phyloP scores from a whole-genome alignment of 2,329 filamentous ascomycete species.

The Pyricularia pennisetigena region DNA sequence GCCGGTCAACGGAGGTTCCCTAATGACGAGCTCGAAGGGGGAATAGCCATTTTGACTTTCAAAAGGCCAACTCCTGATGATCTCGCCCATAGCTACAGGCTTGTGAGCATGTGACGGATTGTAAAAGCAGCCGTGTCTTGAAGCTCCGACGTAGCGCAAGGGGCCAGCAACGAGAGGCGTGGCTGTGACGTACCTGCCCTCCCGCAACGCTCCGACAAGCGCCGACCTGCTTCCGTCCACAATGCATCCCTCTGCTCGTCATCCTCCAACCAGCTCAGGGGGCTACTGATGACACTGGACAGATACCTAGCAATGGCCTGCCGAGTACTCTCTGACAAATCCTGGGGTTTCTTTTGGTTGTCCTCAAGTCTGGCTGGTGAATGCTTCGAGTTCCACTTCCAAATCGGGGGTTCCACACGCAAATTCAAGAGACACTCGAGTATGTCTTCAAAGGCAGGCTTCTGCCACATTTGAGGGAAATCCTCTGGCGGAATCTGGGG shows the following conservation, averaged over 20 bases:
- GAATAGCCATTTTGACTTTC: conserved; percentile 19
- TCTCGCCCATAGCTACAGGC: conserved; percentile 42
- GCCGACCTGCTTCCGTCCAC: conserved; percentile 70
- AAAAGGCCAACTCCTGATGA: conserved; percentile 46
- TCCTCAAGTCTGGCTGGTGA: background rate
- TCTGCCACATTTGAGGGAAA: conserved; percentile 75
- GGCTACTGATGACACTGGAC: conserved; percentile 56
- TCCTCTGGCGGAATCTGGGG: conserved; percentile 32
- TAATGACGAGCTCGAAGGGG: conserved; percentile 57
- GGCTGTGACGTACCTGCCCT: conserved; percentile 42
- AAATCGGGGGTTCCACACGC: conserved; percentile 56
- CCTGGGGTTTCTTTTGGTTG: background rate
- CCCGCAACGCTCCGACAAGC: conserved; percentile 80
- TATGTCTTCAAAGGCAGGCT: conserved; percentile 56
- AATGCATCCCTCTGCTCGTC: conserved; percentile 57
- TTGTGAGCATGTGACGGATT: conserved; percentile 6
- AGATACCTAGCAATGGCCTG: conserved; percentile 55
- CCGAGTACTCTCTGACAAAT: conserved; percentile 13
- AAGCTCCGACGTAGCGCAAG: background rate
- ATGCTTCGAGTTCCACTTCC: conserved; percentile 34
- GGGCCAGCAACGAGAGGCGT: background rate
- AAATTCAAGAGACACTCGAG: conserved; percentile 57
- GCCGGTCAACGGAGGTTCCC: conserved; percentile 79
- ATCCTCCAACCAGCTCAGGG: conserved; percentile 57
- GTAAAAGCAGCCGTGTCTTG: background rate